Percentiles rank a stretch among this genome's conserved stretches.
Conservation (phyloP, 2,329 filamentous ascomycete genomes). For the Fusarium sp. region DNA sequence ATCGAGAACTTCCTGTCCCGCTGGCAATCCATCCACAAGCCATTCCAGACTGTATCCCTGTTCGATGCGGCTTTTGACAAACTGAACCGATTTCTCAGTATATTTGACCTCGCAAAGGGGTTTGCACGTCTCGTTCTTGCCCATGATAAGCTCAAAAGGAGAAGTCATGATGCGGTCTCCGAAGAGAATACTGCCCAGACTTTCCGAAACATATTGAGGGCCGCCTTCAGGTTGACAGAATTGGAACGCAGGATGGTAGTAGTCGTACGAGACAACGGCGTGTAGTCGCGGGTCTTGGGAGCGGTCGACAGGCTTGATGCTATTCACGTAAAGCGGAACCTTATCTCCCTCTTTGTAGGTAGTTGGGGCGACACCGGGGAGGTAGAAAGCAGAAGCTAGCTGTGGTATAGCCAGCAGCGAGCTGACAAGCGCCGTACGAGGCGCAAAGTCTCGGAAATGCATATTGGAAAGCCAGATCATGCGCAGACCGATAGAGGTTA, state of each 20-base stretch:
- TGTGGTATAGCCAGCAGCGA: constrained; percentile 63
- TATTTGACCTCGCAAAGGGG: constrained; percentile 75
- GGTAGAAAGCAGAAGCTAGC: constrained; percentile 82
- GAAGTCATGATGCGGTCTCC: constrained; percentile 98
- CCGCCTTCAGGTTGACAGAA: constrained; percentile 86
- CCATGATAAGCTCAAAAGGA: constrained; percentile 90
- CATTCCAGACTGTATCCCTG: constrained; percentile 94
- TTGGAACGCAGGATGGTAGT: constrained; percentile 88
- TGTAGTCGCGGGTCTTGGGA: constrained; percentile 82
- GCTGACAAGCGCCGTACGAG: constrained; percentile 58
- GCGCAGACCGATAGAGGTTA: constrained; percentile 23
- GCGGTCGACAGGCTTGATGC: constrained; percentile 85
- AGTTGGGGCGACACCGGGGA: constrained; percentile 93
- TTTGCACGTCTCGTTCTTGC: constrained; percentile 87
- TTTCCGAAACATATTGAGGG: constrained; percentile 81
- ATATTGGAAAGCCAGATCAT: constrained; percentile 51
- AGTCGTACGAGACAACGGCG: constrained; percentile 95
- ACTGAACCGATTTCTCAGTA: constrained; percentile 73
- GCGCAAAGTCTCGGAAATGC: constrained; percentile 58
- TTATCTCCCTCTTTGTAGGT: constrained; percentile 83
- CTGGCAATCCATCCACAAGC: constrained; percentile 93
- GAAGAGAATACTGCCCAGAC: constrained; percentile 92
- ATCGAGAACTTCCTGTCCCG: constrained; percentile 84
- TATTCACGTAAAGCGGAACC: constrained; percentile 92
- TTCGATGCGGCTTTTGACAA: constrained; percentile 83